Evolutionary conservation across 2,329 filamentous ascomycete species (phyloP).

Genomic region (Mariannaea sp.): DNA sequence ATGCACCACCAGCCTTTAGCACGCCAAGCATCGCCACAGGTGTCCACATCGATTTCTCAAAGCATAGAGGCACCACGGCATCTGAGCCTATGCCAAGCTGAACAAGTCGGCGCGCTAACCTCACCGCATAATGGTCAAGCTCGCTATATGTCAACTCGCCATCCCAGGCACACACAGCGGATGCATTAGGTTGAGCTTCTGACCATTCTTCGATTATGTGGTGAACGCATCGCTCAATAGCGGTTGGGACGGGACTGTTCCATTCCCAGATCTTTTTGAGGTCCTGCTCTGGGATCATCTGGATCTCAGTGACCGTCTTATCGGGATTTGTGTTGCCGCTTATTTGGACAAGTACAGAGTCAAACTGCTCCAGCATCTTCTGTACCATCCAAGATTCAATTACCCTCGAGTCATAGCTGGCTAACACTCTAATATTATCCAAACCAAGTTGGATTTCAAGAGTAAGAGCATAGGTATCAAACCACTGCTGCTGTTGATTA

Average conservation of each 20-base stretch:
- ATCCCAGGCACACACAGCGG: constrained; percentile 33
- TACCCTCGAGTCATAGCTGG: constrained; percentile 9
- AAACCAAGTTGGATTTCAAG: constrained; percentile 4
- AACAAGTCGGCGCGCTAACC: constrained; percentile 44
- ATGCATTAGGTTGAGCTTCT: constrained; percentile 13
- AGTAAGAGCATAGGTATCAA: constrained; percentile 9
- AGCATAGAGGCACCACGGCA: constrained; percentile 20
- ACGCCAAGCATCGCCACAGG: constrained; percentile 32
- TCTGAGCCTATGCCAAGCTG: constrained; percentile 36
- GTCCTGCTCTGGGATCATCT: constrained; percentile 6
- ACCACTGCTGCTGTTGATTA: neutral
- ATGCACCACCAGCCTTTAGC: constrained; percentile 35
- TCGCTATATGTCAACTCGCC: constrained; percentile 46
- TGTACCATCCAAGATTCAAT: constrained; percentile 3
- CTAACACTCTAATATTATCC: neutral
- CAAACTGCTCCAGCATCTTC: neutral
- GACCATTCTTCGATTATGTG: constrained; percentile 17
- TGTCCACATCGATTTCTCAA: constrained; percentile 34
- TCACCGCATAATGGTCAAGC: constrained; percentile 45
- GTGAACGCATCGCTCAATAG: constrained; percentile 29
- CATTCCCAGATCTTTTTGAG: constrained; percentile 24
- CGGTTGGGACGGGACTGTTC: constrained; percentile 14
- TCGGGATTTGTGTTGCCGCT: neutral
- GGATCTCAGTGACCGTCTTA: neutral
- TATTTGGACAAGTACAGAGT: neutral